Base-by-base conservation (phyloP, 2,329 filamentous ascomycete genomes). In the Colletotrichum magnum region DNA sequence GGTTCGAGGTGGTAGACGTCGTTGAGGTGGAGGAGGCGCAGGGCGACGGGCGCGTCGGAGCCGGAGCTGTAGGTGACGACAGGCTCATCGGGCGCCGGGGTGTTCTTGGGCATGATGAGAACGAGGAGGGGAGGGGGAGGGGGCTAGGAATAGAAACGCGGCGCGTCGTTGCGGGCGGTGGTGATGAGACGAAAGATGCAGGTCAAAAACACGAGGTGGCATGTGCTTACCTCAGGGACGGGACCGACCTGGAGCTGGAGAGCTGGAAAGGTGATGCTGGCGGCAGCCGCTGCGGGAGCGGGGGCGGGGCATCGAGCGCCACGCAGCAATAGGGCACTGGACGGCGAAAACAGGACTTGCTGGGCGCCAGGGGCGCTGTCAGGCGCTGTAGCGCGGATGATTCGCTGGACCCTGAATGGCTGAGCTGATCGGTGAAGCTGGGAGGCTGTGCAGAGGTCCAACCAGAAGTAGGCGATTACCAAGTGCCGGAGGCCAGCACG, bases 1-100 rank as follows among this genome's bases (percentile, higher is more conserved):
- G 81, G 77, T 73, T 97, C 94, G 62, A 97, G 88, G 75, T 97
- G 95, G 79, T 97, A 97, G 69, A 97, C 94, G 81, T 98, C 94
- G 80, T 97, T 97, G 85, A 92, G 97, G 82, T 97, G 95, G 39
- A 97, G 79, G 64, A 97, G 81, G n/a, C 94, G 90, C 58, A 97
- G 82, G 77, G 94, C 92, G 52, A 94, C 93, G 15, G 79, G 74
- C 3, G 75, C 71, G 9, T 72, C 65, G 5, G 72, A 69, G 36
- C 77, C 78, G 4, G 77, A 78, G 64, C 74, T 75, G 67, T 75
- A 80, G 2, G 78, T 80, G 12, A 78, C 72, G 10, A 58, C 48
- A 15, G 71, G 71, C 60, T 68, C 58, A 26, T 72, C 71, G 2
- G 66, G 64, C 48, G 65, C 61, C 21, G 69, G 69, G 16, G 58